Base-by-base conservation (phyloP, 2,329 filamentous ascomycete genomes). In the Sporothrix humicola region DNA sequence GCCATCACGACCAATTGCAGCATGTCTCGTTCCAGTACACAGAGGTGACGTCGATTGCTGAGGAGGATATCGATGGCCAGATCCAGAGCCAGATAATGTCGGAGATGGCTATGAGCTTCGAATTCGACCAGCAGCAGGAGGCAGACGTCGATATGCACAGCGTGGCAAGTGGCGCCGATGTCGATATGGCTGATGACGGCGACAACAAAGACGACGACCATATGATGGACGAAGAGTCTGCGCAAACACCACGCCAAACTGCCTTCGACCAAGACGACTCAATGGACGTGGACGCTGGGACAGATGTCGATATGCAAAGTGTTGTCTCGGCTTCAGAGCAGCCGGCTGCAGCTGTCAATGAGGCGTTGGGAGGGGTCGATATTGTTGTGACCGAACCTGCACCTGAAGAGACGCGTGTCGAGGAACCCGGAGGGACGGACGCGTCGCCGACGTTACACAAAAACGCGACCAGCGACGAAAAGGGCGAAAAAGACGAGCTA, bases 41-140 rank as follows among this genome's bases (percentile, higher is more conserved):
- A 1, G 37, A 71, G 0, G 31, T 65, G 3, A 50, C 48, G 12
- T 61, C 72, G n/a, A 23, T 69, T 2, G 50, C 54, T 2, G 71
- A 65, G 9, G 73, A 75, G 26, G 76, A 76, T 31, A 48, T 69
- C 1, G 75, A 75, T 26, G 54, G 17, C 23, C 74, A 69, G 59
- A 69, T 77, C 10, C 74, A 77, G 71, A 76, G 76, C 54, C 76
- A 77, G 73, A 50, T 77, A 9, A 31, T 76, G 52, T 74, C 75
- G 17, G 76, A 77, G 54, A 72, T 76, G 72, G 75, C 72, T 0
- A 75, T 77, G 73, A 75, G 74, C 58, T 73, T 75, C 7, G 74
- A 77, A 2, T 58, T 63, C 13, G 74, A 75, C 10, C 37, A 70
- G n/a, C 70, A 31, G 17, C 12, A 69, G 4, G 63, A 73, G 9